phyloP scores from a whole-genome alignment of 2,329 filamentous ascomycete genomes.

The Huntiella abstrusa region DNA sequence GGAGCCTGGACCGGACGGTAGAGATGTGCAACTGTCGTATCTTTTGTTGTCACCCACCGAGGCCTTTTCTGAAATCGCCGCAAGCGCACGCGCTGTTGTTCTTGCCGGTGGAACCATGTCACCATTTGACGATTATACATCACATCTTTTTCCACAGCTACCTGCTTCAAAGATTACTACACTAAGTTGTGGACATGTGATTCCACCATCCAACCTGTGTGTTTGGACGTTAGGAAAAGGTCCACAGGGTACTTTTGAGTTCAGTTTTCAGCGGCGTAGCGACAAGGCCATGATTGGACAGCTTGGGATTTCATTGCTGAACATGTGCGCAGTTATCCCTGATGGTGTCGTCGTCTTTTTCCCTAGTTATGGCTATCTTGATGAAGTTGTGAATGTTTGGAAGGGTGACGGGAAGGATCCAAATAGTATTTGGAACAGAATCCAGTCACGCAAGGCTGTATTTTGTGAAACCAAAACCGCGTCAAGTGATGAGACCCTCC shows the following conservation, averaged over 20 bases:
- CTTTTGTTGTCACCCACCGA: conserved; percentile 79
- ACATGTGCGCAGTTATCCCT: conserved; percentile 54
- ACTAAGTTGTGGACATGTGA: conserved; percentile 86
- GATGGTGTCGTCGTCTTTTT: conserved; percentile 93
- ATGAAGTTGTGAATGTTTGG: conserved; percentile 51
- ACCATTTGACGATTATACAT: conserved; percentile 76
- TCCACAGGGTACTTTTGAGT: conserved; percentile 42
- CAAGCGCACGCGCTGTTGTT: conserved; percentile 69
- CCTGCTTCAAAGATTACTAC: conserved; percentile 46
- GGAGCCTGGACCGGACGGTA: conserved; percentile 14
- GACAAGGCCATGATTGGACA: conserved; percentile 51
- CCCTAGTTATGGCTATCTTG: conserved; percentile 80
- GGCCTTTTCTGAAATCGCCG: conserved; percentile 75
- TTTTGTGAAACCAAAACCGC: conserved; percentile 38
- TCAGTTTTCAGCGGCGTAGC: conserved; percentile 63
- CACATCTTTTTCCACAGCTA: conserved; percentile 69
- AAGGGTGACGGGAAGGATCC: conserved; percentile 19
- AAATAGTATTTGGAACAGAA: conserved; percentile 36
- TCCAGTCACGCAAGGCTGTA: conserved; percentile 40
- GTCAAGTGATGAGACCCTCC: conserved; percentile 50
- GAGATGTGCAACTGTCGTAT: conserved; percentile 52
- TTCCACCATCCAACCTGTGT: conserved; percentile 62
- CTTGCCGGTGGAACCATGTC: conserved; percentile 96
- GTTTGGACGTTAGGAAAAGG: conserved; percentile 47
- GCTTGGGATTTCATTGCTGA: conserved; percentile 54